Evolutionary conservation across 1,284 basidiomycete genomes (phyloP).

Genomic region (Microbotryomycetes sp.): DNA sequence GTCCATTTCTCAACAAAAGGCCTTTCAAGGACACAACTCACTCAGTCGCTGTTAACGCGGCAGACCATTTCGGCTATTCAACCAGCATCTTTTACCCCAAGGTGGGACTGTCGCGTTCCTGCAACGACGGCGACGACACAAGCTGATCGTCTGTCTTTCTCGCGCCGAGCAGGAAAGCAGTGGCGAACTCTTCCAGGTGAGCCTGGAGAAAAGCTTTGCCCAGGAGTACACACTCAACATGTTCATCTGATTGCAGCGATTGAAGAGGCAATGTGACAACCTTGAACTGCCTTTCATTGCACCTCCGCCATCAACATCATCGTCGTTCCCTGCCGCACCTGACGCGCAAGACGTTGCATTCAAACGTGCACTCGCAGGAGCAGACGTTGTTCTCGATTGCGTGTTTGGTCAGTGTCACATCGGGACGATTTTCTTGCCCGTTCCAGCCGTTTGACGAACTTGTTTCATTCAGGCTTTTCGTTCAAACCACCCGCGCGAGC

Average conservation of each 20-base stretch:
- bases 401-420: slow-evolving; percentile 60
- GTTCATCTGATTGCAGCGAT: slow-evolving; percentile 49
- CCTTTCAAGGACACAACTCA: background rate
- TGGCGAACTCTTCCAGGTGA: slow-evolving; percentile 79
- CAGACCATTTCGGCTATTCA: slow-evolving; percentile 80
- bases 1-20: background rate
- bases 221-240: background rate
- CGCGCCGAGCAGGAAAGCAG: slow-evolving; percentile 64
- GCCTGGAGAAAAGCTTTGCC: background rate
- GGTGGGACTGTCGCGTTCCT: no score
- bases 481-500: slow-evolving; percentile 83
- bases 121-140: no score
- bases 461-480: slow-evolving; percentile 60
- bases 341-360: slow-evolving; percentile 47
- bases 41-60: slow-evolving; percentile 4
- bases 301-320: slow-evolving; percentile 34
- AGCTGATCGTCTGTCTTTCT: no score
- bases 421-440: background rate
- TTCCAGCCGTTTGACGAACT: background rate
- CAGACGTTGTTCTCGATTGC: slow-evolving; percentile 86
- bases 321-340: slow-evolving; percentile 32
- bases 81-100: slow-evolving; percentile 87
- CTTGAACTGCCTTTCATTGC: slow-evolving; percentile 68
- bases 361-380: slow-evolving; percentile 50
- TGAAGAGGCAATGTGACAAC: slow-evolving; percentile 80